Conservation (phyloP, 495 filamentous ascomycete species). For the Penicillium soppii region DNA sequence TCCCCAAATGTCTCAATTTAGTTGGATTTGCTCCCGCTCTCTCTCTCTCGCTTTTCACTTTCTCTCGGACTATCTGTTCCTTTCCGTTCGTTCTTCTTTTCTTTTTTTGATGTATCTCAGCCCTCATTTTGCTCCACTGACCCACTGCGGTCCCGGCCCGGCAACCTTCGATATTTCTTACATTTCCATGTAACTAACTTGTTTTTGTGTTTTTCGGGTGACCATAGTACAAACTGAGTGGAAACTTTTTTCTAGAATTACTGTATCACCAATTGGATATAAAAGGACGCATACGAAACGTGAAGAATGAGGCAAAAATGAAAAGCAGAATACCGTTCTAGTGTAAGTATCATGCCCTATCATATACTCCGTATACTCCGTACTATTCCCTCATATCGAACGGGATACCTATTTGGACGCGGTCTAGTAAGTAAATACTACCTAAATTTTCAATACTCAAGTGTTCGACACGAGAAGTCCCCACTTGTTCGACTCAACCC, state of each 20-base stretch:
- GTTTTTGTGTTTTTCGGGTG: neutral
- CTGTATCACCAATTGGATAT: neutral
- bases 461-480: conserved; percentile 2
- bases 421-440: conserved; percentile 12
- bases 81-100: neutral
- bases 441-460: neutral
- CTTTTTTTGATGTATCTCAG: conserved; percentile 19
- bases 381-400: conserved; percentile 3
- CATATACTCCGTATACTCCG: too few species aligned
- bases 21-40: too few species aligned
- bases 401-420: conserved; percentile 12
- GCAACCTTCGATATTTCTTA: conserved; percentile 24
- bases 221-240: neutral
- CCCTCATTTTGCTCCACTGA: conserved; percentile 24
- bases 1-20: too few species aligned
- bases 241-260: neutral
- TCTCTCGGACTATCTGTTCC: too few species aligned
- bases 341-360: too few species aligned
- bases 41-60: too few species aligned
- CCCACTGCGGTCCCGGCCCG: conserved; percentile 34
- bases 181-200: conserved; percentile 20
- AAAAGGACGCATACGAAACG: too few species aligned
- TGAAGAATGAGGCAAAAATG: too few species aligned
- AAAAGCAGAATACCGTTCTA: too few species aligned
- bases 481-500: conserved; percentile 24